Percentiles rank a stretch among this genome's conserved stretches.
Evolutionary conservation across 495 filamentous ascomycete genomes (phyloP).

Genomic region (Bathelium albidoporum): DNA sequence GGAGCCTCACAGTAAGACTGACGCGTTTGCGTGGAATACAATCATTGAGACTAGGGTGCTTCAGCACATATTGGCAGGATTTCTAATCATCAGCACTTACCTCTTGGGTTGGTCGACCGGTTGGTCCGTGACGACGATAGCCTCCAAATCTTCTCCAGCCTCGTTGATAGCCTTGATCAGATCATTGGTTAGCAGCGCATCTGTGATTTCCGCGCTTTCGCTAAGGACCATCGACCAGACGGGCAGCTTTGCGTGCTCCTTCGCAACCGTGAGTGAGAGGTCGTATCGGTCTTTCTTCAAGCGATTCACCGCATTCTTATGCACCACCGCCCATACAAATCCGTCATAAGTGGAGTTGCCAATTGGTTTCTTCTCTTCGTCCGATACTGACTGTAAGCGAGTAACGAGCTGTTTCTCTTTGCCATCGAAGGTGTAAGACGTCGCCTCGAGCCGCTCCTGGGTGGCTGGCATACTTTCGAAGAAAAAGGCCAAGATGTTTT

Average conservation of each 20-base stretch:
- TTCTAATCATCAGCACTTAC: constrained; percentile 40
- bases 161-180: constrained; percentile 68
- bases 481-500: constrained; percentile 61
- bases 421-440: constrained; percentile 80
- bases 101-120: constrained; percentile 81
- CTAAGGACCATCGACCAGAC: constrained; percentile 89
- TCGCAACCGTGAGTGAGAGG: constrained; percentile 80
- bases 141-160: constrained; percentile 76
- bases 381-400: constrained; percentile 37
- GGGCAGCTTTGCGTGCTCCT: constrained; percentile 84
- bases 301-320: constrained; percentile 87
- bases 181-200: constrained; percentile 71
- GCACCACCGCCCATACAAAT: constrained; percentile 90
- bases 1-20: constrained; percentile 62
- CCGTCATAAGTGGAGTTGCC: constrained; percentile 73
- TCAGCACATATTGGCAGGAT: neutral
- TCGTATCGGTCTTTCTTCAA: constrained; percentile 91
- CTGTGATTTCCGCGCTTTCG: constrained; percentile 92
- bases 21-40: constrained; percentile 77
- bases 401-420: constrained; percentile 67
- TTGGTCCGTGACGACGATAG: constrained; percentile 82
- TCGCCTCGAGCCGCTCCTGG: constrained; percentile 60
- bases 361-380: constrained; percentile 44
- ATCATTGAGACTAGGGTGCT: constrained; percentile 63
- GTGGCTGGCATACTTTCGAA: constrained; percentile 63